Evolutionary conservation across 306 rosid genomes (phyloP).

Genomic region (Malus orientalis): DNA sequence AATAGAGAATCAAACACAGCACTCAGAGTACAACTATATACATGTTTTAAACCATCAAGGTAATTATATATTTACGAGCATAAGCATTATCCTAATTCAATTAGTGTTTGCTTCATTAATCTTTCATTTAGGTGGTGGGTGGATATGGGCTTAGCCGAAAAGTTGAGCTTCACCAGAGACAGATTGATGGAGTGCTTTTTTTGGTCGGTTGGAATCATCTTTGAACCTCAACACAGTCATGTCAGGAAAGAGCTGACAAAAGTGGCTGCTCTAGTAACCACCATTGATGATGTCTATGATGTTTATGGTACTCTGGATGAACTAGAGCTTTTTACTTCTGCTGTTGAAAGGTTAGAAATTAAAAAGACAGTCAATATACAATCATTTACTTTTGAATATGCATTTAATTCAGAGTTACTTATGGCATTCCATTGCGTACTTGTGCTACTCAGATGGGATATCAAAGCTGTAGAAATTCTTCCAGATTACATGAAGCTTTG

Average conservation of each 20-base stretch:
- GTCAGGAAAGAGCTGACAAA: constrained; percentile 41
- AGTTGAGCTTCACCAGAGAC: constrained; percentile 40
- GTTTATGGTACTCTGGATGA: constrained; percentile 49
- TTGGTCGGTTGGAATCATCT: constrained; percentile 40
- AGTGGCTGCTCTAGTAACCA: constrained; percentile 26
- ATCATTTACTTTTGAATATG: too few relatives aligned
- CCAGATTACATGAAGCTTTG: constrained; percentile 51
- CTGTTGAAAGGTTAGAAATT: constrained; percentile 39
- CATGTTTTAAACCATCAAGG: too few relatives aligned
- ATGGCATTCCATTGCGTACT: too few relatives aligned
- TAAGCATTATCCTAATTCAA: too few relatives aligned
- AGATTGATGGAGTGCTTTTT: constrained; percentile 47
- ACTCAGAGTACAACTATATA: too few relatives aligned
- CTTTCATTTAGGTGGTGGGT: constrained; percentile 44
- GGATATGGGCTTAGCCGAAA: constrained; percentile 32
- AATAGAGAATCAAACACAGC: too few relatives aligned
- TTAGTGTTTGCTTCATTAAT: not conserved
- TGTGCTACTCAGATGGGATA: too few relatives aligned
- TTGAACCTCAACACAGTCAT: constrained; percentile 29
- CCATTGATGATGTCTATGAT: constrained; percentile 52
- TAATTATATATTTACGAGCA: too few relatives aligned
- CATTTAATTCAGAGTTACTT: too few relatives aligned
- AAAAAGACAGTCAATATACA: not conserved
- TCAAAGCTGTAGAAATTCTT: too few relatives aligned
- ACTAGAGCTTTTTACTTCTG: constrained; percentile 35